Percentiles rank a stretch among this genome's conserved stretches.
phyloP scores from a whole-genome alignment of 2,329 filamentous ascomycete genomes.

The Alternaria solani region DNA sequence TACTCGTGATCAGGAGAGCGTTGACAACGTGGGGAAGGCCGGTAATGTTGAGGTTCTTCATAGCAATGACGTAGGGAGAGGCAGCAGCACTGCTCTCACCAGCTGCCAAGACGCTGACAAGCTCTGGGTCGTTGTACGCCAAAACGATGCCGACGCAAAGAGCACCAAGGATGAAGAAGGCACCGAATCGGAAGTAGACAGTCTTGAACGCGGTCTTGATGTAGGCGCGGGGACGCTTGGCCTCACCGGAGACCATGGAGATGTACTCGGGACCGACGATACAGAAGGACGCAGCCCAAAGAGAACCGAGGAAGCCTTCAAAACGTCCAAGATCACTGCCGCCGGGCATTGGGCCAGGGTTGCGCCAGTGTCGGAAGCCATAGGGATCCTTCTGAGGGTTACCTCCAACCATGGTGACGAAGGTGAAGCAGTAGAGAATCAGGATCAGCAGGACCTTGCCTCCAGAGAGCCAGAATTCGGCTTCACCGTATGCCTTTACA shows the following conservation, averaged over 20 bases:
- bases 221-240: conserved; percentile 55
- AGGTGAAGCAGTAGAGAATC: conserved; percentile 57
- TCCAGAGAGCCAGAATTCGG: conserved; percentile 56
- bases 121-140: conserved; percentile 75
- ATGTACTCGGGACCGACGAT: conserved; percentile 60
- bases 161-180: conserved; percentile 58
- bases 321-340: conserved; percentile 40
- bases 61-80: conserved; percentile 70
- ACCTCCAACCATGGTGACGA: conserved; percentile 56
- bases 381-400: conserved; percentile 54
- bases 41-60: conserved; percentile 61
- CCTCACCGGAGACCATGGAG: conserved; percentile 58
- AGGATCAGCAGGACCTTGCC: conserved; percentile 58
- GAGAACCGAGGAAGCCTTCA: conserved; percentile 50
- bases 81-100: conserved; percentile 58
- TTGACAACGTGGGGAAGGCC: conserved; percentile 67
- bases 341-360: conserved; percentile 45
- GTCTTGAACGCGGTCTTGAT: conserved; percentile 60
- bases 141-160: conserved; percentile 56
- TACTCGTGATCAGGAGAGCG: conserved; percentile 62
- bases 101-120: conserved; percentile 60
- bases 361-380: conserved; percentile 57
- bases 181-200: conserved; percentile 56
- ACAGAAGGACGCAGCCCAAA: conserved; percentile 56
- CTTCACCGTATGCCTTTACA: conserved; percentile 56